Evolutionary conservation across 2,329 filamentous ascomycete genomes (phyloP).

Genomic region (Sclerotinia sclerotiorum): DNA sequence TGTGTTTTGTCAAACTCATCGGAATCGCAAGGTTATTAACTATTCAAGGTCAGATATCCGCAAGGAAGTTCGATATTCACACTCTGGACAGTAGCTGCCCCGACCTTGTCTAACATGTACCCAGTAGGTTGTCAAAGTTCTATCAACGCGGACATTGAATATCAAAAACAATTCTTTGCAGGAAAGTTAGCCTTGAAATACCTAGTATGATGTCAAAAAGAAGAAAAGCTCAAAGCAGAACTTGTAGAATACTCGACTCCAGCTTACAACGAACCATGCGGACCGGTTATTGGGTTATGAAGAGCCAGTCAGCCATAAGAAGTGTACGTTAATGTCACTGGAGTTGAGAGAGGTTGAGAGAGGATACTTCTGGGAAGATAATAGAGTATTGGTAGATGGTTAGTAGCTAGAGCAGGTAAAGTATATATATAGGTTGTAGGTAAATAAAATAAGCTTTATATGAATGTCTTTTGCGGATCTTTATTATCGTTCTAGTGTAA

Average conservation of each 20-base stretch:
- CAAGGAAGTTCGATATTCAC: neutral
- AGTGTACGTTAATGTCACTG: too few relatives aligned
- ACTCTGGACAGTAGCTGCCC: neutral
- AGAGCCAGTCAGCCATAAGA: neutral
- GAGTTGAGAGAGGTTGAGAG: too few relatives aligned
- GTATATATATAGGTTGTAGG: too few relatives aligned
- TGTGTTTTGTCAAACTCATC: too few relatives aligned
- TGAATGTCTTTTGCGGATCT: too few relatives aligned
- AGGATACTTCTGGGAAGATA: neutral
- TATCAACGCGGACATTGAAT: too few relatives aligned
- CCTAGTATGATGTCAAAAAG: neutral
- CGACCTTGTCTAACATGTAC: neutral
- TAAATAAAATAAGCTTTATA: too few relatives aligned
- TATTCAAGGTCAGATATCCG: too few relatives aligned
- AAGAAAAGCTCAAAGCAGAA: neutral
- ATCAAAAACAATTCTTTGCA: neutral
- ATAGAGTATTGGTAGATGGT: neutral
- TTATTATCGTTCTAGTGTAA: too few relatives aligned
- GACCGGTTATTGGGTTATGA: neutral
- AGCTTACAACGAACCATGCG: neutral
- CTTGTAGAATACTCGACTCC: neutral
- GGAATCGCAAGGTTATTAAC: too few relatives aligned
- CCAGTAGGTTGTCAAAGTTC: neutral
- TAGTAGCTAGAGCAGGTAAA: too few relatives aligned
- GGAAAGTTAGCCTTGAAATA: neutral